Base-by-base conservation (phyloP, 371 early-diverging fungal species). In the Mucor indicus region DNA sequence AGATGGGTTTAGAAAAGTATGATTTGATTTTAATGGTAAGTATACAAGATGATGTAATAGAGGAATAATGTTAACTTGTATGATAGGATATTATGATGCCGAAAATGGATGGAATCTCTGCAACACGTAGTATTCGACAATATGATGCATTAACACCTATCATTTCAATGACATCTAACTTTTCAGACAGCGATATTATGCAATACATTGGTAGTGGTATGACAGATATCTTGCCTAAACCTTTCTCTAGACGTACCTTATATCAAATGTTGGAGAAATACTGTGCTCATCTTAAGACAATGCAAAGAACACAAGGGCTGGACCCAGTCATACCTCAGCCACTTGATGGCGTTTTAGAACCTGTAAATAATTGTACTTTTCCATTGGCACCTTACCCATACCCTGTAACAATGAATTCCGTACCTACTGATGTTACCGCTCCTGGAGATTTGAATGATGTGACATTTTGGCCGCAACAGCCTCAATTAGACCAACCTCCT, bases 151-250 rank as follows among this genome's bases (percentile, higher is more conserved):
- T 65, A 31, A 87, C 88, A 4, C 89, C 91, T 0, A 87, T 92
- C 35, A 84, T 92, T 32, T 80, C 84, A 8, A 86, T 92, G 88
- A 92, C 91, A n/a, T 79, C 81, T 6, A 84, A 83, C 49, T 81
- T 79, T 7, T 76, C 87, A 4, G 80, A 80, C 24, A 66, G 56
- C 44, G 90, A 90, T 43, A 78, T 84, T 40, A 66, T 80, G 59
- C 80, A 75, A 33, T 92, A 90, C 51, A 70, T 82, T 45, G 79
- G 80, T 5, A 83, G 79, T 46, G 91, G 91, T 5, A 92, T 92
- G 90, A 85, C 84, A 41, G 92, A 90, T 51, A 77, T 90, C 20
- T 55, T 92, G 15, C 79, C 87, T 19, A 92, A 92, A 42, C 92
- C 92, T 4, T 87, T 92, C 48, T 75, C 80, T 21, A 77, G 76